These are phyloP conservation scores for Penicillium thymicola DNA, from an alignment of 2,329 filamentous ascomycete species.

Conservation along the genomic window DNA sequence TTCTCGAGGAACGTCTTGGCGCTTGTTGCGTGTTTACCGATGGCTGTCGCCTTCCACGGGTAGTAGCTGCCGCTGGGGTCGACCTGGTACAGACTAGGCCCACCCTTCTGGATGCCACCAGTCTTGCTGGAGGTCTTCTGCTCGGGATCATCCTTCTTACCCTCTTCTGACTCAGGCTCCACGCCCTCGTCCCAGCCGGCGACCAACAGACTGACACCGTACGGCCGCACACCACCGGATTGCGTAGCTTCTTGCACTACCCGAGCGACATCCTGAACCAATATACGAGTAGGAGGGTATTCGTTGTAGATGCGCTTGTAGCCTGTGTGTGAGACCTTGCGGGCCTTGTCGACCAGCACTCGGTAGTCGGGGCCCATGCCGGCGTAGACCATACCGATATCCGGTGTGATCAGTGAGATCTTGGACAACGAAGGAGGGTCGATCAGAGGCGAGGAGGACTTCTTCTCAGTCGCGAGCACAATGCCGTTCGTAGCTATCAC, in stretches of 20 bases:
- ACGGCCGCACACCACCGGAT: constrained; percentile 93
- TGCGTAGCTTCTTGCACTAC: constrained; percentile 99
- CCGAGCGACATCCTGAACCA: constrained; percentile 95
- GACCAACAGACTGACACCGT: constrained; percentile 91
- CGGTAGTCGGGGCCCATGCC: constrained; percentile 99
- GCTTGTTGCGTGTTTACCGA: constrained; percentile 96
- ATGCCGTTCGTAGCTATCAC: constrained; percentile 89
- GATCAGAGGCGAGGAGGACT: constrained; percentile 95
- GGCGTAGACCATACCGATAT: constrained; percentile 99
- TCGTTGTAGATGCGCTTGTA: constrained; percentile 99
- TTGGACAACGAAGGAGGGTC: constrained; percentile 93
- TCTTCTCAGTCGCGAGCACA: constrained; percentile 98
- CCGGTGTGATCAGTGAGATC: constrained; percentile 95
- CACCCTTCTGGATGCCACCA: constrained; percentile 90
- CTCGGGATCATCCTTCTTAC: constrained; percentile 53
- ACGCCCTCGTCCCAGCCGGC: constrained; percentile 98
- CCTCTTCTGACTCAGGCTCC: constrained; percentile 73
- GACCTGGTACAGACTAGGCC: constrained; percentile 96
- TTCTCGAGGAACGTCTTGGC: constrained; percentile 99
- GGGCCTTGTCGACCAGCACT: constrained; percentile 93
- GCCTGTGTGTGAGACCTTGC: constrained; percentile 94
- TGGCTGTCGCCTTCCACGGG: constrained; percentile 98
- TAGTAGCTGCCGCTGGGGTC: constrained; percentile 99
- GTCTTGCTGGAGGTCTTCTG: constrained; percentile 80
- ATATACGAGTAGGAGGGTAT: constrained; percentile 98